Base-by-base conservation (phyloP, 2,329 filamentous ascomycete species). In the Phialophora tarda region DNA sequence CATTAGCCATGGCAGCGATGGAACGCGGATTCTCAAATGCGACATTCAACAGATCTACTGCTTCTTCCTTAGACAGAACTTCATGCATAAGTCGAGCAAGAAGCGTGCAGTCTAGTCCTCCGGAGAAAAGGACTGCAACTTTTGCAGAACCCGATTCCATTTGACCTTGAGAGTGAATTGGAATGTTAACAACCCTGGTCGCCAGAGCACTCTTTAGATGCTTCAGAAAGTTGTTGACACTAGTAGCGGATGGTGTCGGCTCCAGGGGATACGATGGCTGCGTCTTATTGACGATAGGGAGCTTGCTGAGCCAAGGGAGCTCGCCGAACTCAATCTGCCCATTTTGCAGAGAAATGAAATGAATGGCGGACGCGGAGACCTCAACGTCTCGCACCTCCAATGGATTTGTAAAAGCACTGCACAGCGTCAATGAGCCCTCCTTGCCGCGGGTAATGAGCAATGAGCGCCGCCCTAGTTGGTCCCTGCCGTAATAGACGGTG, bases 1-100 rank as follows among this genome's bases (percentile, higher is more conserved):
- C 83, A 2, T 83, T 41, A 30, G 63, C 67, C 26, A 76, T 78
- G 17, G 81, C 87, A 72, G 71, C 88, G 66, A 84, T 88, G 70
- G 89, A 86, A 34, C 91, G 86, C 0, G 93, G 94, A 71, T 99
- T 99, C 77, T 99, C 92, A 74, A 99, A 99, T 0, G 94, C 95
- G 54, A 99, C 94, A 71, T 99, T 99, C 69, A 99, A 84, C 8
- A 99, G 83, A 75, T 98, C 95, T 67, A 99, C 88, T 1, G 85
- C 81, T 73, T 96, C 89, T 3, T 83, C 78, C 0, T 75, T 14
- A 0, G 91, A 90, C 1, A 98, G 76, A 2, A 96, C 78, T 12
- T 96, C 90, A 75, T 97, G 91, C 11, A 86, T 83, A 26, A 98
- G 79, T 51, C 93, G 87, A 24, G 94, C 94, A 57, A 99, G 82